Percentiles rank a stretch among this genome's conserved stretches.
These are phyloP conservation scores for Solanum verrucosum DNA, from an alignment of 257 asterid species.

Conservation along the genomic window DNA sequence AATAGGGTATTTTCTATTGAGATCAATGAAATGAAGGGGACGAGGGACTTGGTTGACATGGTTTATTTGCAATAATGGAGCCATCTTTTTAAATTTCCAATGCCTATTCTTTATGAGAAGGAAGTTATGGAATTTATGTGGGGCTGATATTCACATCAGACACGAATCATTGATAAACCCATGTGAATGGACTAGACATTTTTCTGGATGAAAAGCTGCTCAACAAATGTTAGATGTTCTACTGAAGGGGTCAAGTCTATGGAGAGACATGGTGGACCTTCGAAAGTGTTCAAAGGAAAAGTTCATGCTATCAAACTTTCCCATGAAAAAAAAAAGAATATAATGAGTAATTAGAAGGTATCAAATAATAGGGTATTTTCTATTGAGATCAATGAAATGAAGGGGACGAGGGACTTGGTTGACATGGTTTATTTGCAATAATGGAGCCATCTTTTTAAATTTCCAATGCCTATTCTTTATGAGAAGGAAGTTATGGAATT, in stretches of 20 bases:
- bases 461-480: not conserved
- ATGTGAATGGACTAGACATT: not conserved
- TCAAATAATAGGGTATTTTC: not conserved
- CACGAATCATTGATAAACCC: not conserved
- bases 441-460: too few relatives aligned
- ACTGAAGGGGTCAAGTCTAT: not conserved
- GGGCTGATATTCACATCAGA: not conserved
- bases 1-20: not conserved
- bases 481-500: not conserved
- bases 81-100: not conserved
- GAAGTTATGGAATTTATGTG: too few relatives aligned
- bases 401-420: not conserved
- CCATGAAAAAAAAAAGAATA: not conserved
- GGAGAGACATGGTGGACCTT: not conserved
- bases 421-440: not conserved
- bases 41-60: not conserved
- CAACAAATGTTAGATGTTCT: not conserved
- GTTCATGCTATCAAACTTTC: too few relatives aligned
- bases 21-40: not conserved
- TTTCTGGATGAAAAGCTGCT: too few relatives aligned
- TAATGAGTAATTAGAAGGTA: too few relatives aligned
- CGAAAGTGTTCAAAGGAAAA: too few relatives aligned
- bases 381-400: too few relatives aligned
- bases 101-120: not conserved
- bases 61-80: not conserved